phyloP scores from a whole-genome alignment of 805 yeast species.

The Diddensiella transvaalensis region DNA sequence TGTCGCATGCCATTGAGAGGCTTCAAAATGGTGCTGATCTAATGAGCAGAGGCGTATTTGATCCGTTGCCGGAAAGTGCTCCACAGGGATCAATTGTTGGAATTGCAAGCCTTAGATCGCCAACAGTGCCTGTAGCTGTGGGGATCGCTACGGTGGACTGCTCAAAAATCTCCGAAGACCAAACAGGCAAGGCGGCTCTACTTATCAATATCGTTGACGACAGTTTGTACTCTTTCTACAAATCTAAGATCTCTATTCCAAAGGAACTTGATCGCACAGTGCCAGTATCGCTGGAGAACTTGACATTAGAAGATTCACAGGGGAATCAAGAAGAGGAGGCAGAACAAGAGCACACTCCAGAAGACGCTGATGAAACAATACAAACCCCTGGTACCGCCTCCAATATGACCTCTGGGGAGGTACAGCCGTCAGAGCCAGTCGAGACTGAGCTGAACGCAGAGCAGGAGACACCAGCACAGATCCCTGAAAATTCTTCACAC shows the following conservation, averaged over 20 bases:
- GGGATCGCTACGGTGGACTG: constrained; percentile 50
- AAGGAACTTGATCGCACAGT: constrained; percentile 28
- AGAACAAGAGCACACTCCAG: too few relatives aligned
- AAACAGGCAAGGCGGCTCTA: constrained; percentile 74
- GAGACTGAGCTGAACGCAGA: constrained; percentile 3
- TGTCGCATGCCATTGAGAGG: constrained; percentile 65
- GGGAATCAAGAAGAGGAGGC: constrained; percentile 19
- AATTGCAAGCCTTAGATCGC: constrained; percentile 58
- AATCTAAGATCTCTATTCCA: constrained; percentile 45
- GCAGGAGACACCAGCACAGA: constrained; percentile 3
- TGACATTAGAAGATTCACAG: constrained; percentile 13
- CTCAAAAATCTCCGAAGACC: constrained; percentile 42
- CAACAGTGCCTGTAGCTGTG: constrained; percentile 65
- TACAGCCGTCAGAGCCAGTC: not conserved
- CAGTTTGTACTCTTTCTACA: constrained; percentile 49
- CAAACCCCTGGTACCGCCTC: not conserved
- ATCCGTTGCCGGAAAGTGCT: constrained; percentile 52
- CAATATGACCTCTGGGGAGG: not conserved
- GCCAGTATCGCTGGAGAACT: constrained; percentile 20
- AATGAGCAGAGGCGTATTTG: constrained; percentile 44
- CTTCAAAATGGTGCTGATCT: constrained; percentile 71
- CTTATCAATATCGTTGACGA: constrained; percentile 69
- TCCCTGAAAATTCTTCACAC: not conserved
- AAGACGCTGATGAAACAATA: too few relatives aligned
- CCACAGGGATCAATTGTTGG: constrained; percentile 63